Base-by-base conservation (phyloP, 495 filamentous ascomycete genomes). In the Lophium mytilinum region DNA sequence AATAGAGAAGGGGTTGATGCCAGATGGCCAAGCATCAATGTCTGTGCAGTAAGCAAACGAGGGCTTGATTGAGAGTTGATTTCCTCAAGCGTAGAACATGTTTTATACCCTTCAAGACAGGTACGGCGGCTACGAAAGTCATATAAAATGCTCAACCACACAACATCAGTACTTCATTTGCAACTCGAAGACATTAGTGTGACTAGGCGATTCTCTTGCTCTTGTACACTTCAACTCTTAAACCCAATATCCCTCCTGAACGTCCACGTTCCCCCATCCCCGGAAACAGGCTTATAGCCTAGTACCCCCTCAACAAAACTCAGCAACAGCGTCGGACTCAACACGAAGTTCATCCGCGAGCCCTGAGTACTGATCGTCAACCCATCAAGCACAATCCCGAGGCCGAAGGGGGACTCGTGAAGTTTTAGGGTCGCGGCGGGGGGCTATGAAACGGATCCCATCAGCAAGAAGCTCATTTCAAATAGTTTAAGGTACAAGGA, bases 181-280 rank as follows among this genome's bases (percentile, higher is more conserved):
- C 3, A 30, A 2, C 24, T 30, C 24, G n/a, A n/a, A n/a, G n/a
- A n/a, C n/a, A n/a, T n/a, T n/a, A n/a, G n/a, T n/a, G n/a, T n/a
- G n/a, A n/a, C n/a, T n/a, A n/a, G n/a, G n/a, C n/a, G n/a, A n/a
- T n/a, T n/a, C n/a, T n/a, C n/a, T n/a, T n/a, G n/a, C n/a, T n/a
- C n/a, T n/a, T n/a, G n/a, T n/a, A n/a, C n/a, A 30, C 6, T 9
- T 41, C 39, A 41, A 17, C 39, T 21, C 37, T 51, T 43, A 43
- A 57, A 57, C 37, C 18, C 46, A 15, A 36, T 33, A 12, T 57
- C 55, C 36, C 36, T 57, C 47, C 39, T 50, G n/a, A 57, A 57
- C 8, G 55, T 37, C 55, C 55, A 57, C n/a, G 39, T 50, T 10
- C n/a, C 49, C 4, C 47, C 21, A 9, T 50, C 46, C 18, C 49